A percentile compares a stretch with the other conserved stretches of the same genome.
Evolutionary conservation across 495 filamentous ascomycete species (phyloP).

Genomic region (Hypoxylon cercidicola): DNA sequence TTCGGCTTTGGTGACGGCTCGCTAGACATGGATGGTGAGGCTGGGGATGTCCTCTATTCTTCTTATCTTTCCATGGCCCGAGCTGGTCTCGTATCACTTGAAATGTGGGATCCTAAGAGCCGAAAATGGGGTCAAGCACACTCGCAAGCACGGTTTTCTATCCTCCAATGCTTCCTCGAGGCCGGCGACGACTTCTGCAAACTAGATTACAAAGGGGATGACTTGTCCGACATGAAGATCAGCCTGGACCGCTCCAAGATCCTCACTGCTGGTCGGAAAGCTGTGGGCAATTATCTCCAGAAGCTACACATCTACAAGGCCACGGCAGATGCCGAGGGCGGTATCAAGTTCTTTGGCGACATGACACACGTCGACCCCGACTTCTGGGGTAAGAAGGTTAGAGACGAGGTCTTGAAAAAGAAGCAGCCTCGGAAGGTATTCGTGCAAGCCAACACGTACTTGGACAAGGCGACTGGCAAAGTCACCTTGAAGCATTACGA

Average conservation of each 20-base stretch:
- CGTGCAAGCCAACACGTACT: conserved; percentile 89
- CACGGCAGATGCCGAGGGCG: conserved; percentile 82
- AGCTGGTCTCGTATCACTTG: conserved; percentile 83
- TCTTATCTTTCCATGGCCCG: conserved; percentile 93
- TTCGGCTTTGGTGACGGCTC: conserved; percentile 88
- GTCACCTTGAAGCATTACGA: conserved; percentile 92
- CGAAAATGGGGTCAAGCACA: conserved; percentile 95
- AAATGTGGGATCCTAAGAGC: conserved; percentile 88
- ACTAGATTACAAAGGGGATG: conserved; percentile 75
- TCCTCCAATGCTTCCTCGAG: conserved; percentile 88
- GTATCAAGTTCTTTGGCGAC: conserved; percentile 78
- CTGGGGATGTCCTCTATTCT: conserved; percentile 85
- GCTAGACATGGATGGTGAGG: conserved; percentile 74
- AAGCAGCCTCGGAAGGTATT: conserved; percentile 96
- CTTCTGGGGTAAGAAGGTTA: conserved; percentile 80
- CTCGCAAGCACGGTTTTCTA: conserved; percentile 93
- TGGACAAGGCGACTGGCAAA: conserved; percentile 72
- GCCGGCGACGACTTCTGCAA: conserved; percentile 85
- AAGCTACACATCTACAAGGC: conserved; percentile 94
- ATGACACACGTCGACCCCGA: conserved; percentile 83
- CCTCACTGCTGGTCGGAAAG: conserved; percentile 67
- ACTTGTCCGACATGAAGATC: conserved; percentile 84
- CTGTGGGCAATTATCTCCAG: conserved; percentile 88
- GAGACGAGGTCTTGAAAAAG: conserved; percentile 81
- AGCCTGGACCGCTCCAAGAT: conserved; percentile 87